Percentiles rank a stretch among this genome's conserved stretches.
Evolutionary conservation across 169 alveolate genomes (phyloP).

Genomic region (Plasmodium falciparum): DNA sequence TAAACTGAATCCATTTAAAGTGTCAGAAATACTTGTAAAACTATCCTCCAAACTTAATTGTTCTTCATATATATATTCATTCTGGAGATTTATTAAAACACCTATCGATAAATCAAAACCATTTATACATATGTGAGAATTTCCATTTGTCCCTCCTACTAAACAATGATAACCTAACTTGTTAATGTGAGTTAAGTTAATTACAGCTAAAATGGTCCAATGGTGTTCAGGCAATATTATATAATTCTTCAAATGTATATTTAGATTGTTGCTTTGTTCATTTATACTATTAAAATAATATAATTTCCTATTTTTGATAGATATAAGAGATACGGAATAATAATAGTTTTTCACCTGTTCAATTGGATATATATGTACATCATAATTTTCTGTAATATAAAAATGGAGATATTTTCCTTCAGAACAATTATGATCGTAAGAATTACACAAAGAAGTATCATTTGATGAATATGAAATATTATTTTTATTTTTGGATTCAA

Average conservation of each 20-base stretch:
- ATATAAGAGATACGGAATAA: slow-evolving; percentile 40
- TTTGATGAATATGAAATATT: not conserved
- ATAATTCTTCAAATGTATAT: slow-evolving; percentile 20
- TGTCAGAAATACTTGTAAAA: not conserved
- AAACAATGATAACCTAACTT: slow-evolving; percentile 44
- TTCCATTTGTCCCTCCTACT: slow-evolving; percentile 64
- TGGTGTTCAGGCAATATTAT: slow-evolving; percentile 17
- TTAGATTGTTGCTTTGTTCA: slow-evolving; percentile 43
- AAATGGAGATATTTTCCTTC: slow-evolving; percentile 46
- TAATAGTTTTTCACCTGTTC: slow-evolving; percentile 24
- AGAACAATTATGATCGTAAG: not conserved
- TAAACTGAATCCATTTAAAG: not conserved
- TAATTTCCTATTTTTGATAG: slow-evolving; percentile 50
- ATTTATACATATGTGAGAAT: slow-evolving; percentile 39
- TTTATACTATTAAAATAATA: slow-evolving; percentile 40
- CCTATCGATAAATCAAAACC: slow-evolving; percentile 40
- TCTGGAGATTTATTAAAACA: slow-evolving; percentile 21
- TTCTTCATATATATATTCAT: slow-evolving; percentile 3
- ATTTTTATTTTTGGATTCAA: not conserved
- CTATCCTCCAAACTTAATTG: not conserved
- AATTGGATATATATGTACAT: slow-evolving; percentile 51
- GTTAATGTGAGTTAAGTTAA: slow-evolving; percentile 33
- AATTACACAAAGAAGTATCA: slow-evolving; percentile 7
- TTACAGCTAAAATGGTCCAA: slow-evolving; percentile 58
- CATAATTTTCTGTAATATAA: slow-evolving; percentile 41